Conservation (phyloP, 2,329 filamentous ascomycete species). For the Phialocephala subalpina region DNA sequence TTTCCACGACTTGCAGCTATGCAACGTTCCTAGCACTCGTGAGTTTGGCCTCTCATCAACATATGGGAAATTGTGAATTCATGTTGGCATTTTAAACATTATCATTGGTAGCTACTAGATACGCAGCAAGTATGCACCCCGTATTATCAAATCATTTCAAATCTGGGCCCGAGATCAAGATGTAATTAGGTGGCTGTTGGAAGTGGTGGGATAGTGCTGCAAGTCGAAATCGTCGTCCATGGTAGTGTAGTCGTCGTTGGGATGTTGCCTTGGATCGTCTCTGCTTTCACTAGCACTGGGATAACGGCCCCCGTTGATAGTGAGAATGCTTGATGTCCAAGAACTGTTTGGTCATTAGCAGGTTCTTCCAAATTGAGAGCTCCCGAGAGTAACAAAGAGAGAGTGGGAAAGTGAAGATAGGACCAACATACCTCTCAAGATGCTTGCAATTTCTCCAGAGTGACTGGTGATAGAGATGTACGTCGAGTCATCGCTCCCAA, state of each 20-base stretch:
- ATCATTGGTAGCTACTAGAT: background rate
- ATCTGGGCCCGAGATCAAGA: background rate
- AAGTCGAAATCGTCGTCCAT: slow-evolving; percentile 34
- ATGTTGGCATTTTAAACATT: background rate
- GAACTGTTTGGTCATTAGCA: slow-evolving; percentile 44
- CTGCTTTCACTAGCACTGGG: slow-evolving; percentile 70
- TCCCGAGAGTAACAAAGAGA: background rate
- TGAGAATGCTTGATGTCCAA: slow-evolving; percentile 68
- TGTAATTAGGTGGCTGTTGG: background rate
- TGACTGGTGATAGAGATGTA: slow-evolving; percentile 69
- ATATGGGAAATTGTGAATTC: no score
- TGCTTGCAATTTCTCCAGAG: slow-evolving; percentile 61
- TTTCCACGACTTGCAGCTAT: no score
- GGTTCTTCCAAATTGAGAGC: background rate
- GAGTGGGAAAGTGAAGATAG: background rate
- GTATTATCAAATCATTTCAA: background rate
- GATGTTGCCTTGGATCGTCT: slow-evolving; percentile 46
- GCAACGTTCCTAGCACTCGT: no score
- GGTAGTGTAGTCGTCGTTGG: slow-evolving; percentile 30
- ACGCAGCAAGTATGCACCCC: background rate
- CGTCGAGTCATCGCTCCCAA: slow-evolving; percentile 57
- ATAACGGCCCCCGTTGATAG: slow-evolving; percentile 70
- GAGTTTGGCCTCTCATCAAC: no score
- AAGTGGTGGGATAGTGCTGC: slow-evolving; percentile 42
- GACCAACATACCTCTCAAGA: slow-evolving; percentile 50